Conservation (phyloP, 2,329 filamentous ascomycete species). For the Coleophoma eucalyptorum region DNA sequence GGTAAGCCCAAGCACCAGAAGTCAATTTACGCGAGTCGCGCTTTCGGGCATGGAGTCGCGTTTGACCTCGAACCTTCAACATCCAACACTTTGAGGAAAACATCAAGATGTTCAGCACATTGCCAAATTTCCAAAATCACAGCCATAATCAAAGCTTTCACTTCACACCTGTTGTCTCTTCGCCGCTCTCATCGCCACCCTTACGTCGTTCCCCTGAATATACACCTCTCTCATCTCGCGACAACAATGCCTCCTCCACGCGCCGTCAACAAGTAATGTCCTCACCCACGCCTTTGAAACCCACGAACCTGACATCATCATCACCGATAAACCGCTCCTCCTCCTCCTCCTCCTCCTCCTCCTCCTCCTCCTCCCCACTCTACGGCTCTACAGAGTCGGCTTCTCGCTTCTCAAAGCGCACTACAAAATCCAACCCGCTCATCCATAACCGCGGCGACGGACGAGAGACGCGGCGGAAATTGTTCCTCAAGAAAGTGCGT, state of each 20-base stretch:
- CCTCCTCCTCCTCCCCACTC: too few species aligned
- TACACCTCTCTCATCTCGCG: slow-evolving; percentile 38
- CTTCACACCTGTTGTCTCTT: slow-evolving; percentile 41
- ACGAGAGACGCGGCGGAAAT: slow-evolving; percentile 59
- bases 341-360: too few species aligned
- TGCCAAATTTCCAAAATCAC: slow-evolving; percentile 11
- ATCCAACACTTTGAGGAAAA: not conserved
- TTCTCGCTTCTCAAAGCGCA: not conserved
- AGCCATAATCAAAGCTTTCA: slow-evolving; percentile 9
- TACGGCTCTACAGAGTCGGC: not conserved
- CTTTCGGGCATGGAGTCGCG: not conserved
- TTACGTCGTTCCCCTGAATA: slow-evolving; percentile 45
- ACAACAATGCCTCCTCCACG: slow-evolving; percentile 38
- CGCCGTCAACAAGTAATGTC: slow-evolving; percentile 24
- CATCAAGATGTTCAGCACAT: slow-evolving; percentile 22
- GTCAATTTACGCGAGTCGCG: not conserved
- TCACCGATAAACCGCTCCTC: not conserved
- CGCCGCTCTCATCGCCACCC: slow-evolving; percentile 57
- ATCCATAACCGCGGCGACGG: slow-evolving; percentile 36
- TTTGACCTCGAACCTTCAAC: not conserved
- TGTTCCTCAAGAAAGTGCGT: slow-evolving; percentile 67
- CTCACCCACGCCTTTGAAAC: slow-evolving; percentile 11
- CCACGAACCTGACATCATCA: not conserved
- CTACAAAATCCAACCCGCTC: not conserved
- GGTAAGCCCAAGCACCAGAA: too few species aligned